These are phyloP conservation scores for Daphne laureola DNA, from an alignment of 441 rosid genomes.

Conservation along the genomic window DNA sequence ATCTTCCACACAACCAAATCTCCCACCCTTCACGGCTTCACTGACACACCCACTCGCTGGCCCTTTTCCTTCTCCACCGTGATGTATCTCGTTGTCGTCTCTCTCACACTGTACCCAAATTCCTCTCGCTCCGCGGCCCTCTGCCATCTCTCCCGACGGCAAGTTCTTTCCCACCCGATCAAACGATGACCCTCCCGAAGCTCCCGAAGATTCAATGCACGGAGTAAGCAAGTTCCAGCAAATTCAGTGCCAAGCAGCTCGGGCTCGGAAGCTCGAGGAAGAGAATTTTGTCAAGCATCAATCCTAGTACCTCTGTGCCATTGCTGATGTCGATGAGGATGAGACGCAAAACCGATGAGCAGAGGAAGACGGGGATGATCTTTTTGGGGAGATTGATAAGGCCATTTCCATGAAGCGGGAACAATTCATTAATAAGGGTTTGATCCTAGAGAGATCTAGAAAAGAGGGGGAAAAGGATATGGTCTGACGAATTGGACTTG, in stretches of 20 bases:
- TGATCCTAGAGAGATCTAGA: slow-evolving; percentile 37
- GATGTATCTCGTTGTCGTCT: slow-evolving; percentile 29
- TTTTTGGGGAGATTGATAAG: slow-evolving; percentile 79
- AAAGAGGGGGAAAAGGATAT: slow-evolving; percentile 19
- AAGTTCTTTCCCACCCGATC: slow-evolving; percentile 57
- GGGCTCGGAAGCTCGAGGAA: slow-evolving; percentile 58
- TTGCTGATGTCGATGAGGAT: slow-evolving; percentile 67
- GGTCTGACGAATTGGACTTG: slow-evolving; percentile 20
- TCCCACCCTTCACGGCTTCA: too few species aligned
- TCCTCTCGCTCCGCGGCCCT: slow-evolving; percentile 17
- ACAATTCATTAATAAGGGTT: slow-evolving; percentile 71
- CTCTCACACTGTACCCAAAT: slow-evolving; percentile 21
- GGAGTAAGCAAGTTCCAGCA: slow-evolving; percentile 72
- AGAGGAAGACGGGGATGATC: slow-evolving; percentile 41
- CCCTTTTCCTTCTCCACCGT: slow-evolving; percentile 7
- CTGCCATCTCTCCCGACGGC: slow-evolving; percentile 35
- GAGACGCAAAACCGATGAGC: slow-evolving; percentile 31
- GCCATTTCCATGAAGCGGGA: slow-evolving; percentile 78
- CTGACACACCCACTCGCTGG: too few species aligned
- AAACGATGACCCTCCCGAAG: slow-evolving; percentile 87
- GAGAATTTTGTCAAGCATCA: slow-evolving; percentile 68
- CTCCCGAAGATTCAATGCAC: slow-evolving; percentile 72
- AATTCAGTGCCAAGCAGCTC: slow-evolving; percentile 66
- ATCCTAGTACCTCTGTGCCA: slow-evolving; percentile 61
- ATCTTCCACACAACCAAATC: too few species aligned